Base-by-base conservation (phyloP, 805 yeast genomes). In the Helenozyma baotianmanensis region DNA sequence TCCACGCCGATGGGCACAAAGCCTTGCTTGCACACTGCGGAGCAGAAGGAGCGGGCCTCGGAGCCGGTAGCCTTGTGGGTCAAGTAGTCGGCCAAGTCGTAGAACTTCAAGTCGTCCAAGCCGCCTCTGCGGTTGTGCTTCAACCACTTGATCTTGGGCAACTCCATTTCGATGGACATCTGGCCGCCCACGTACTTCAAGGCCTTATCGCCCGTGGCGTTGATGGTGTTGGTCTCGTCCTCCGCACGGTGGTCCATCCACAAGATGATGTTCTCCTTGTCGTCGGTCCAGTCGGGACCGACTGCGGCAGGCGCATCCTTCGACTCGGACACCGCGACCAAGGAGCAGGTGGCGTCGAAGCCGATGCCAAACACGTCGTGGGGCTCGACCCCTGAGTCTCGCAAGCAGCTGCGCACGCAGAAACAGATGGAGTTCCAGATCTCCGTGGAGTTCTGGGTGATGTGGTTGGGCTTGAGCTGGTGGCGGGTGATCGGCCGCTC, bases 241-340 rank as follows among this genome's bases (percentile, higher is more conserved):
- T 72, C 80, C 0, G 97, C 97, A 43, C 98, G 75, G 60, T 92
- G 98, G 64, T 92, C 98, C 97, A 92, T 90, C 98, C 98, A 92
- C 42, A 92, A 62, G 32, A 92, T 78, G 50, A 92, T 81, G 59
- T 92, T 88, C 54, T 89, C 95, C 40, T 72, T 73, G 29, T 65
- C 46, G 49, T 86, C 79, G 21, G 60, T 43, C 56, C 86, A 90
- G 54, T 89, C 85, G 1, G 98, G 97, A 8, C 98, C 98, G 11
- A 88, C 97, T 2, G 82, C 86, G 27, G 86, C 71, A 3, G 96
- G 95, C 29, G 67, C 56, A 47, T 82, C 84, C 28, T 72, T 67
- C 4, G 64, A 54, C 43, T 81, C 83, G 40, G 78, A 71, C 23
- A 89, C 67, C 1, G 79, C 96, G 10, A 88, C 96, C 37, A 92